Evolutionary conservation across 176 grass and related monocot genomes (phyloP).

Genomic region (Secale cereale): DNA sequence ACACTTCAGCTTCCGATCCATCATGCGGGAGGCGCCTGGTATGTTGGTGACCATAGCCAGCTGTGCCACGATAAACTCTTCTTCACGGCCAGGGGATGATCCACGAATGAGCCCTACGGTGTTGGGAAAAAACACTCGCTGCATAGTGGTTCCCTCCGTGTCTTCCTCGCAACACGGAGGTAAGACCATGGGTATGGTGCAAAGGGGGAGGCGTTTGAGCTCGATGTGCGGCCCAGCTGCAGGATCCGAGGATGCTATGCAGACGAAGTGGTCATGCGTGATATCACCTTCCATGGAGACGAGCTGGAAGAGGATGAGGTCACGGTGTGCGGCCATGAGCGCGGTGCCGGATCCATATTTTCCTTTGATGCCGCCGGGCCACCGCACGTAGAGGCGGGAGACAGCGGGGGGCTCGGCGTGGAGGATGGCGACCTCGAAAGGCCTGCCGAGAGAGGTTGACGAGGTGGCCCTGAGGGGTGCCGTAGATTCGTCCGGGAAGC

Average conservation of each 20-base stretch:
- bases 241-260: not conserved
- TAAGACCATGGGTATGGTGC: not conserved
- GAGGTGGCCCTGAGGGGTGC: not conserved
- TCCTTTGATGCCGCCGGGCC: not conserved
- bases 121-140: not conserved
- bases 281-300: not conserved
- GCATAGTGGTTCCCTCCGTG: not conserved
- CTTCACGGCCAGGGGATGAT: not conserved
- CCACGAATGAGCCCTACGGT: not conserved
- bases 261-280: no score
- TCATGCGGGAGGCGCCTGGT: not conserved
- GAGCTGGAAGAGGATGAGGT: not conserved
- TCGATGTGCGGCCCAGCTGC: not conserved
- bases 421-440: not conserved
- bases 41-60: not conserved
- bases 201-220: not conserved
- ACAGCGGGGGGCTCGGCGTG: not conserved
- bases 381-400: not conserved
- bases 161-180: not conserved
- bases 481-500: not conserved
- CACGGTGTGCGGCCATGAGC: not conserved
- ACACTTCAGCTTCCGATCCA: conserved; percentile 1
- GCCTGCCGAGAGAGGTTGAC: not conserved
- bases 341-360: no score
- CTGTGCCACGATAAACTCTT: not conserved